Evolutionary conservation across 345 rosid species (phyloP).

Genomic region (Salix udensis): DNA sequence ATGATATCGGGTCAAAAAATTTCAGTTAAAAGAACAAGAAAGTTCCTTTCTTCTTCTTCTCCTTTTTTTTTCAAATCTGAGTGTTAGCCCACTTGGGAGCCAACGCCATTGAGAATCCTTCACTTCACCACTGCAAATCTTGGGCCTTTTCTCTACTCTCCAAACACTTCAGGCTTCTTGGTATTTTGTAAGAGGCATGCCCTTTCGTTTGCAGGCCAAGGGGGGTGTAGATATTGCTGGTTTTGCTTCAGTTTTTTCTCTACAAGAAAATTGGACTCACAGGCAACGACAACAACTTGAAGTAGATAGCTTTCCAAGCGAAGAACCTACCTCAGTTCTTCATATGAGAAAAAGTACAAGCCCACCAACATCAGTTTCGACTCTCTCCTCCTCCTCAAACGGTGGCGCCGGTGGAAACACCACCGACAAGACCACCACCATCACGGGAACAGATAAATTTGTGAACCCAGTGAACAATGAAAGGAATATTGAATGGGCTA

Average conservation of each 20-base stretch:
- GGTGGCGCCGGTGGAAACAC: constrained; percentile 29
- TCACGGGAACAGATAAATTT: constrained; percentile 10
- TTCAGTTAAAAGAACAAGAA: constrained; percentile 6
- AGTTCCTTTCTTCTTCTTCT: background rate
- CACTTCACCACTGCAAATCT: constrained; percentile 1
- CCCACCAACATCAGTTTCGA: constrained; percentile 61
- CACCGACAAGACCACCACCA: constrained; percentile 21
- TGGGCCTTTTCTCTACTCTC: constrained; percentile 10
- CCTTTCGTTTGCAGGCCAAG: constrained; percentile 35
- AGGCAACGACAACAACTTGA: constrained; percentile 14
- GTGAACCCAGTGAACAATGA: constrained; percentile 16
- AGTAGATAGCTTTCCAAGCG: constrained; percentile 21
- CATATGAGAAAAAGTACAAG: constrained; percentile 61
- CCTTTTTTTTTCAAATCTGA: constrained; percentile 3
- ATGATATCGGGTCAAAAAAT: constrained; percentile 7
- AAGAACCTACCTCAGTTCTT: constrained; percentile 41
- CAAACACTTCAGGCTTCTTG: background rate
- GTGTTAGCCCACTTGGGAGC: background rate
- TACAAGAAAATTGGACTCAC: constrained; percentile 31
- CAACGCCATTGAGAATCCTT: background rate
- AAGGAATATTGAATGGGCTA: constrained; percentile 45
- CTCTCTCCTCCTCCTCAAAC: constrained; percentile 61
- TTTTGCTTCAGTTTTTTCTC: constrained; percentile 36
- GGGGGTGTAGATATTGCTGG: constrained; percentile 32
- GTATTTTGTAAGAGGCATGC: constrained; percentile 26